Conservation (phyloP, 2,329 filamentous ascomycete genomes). For the Elsinoe batatas region DNA sequence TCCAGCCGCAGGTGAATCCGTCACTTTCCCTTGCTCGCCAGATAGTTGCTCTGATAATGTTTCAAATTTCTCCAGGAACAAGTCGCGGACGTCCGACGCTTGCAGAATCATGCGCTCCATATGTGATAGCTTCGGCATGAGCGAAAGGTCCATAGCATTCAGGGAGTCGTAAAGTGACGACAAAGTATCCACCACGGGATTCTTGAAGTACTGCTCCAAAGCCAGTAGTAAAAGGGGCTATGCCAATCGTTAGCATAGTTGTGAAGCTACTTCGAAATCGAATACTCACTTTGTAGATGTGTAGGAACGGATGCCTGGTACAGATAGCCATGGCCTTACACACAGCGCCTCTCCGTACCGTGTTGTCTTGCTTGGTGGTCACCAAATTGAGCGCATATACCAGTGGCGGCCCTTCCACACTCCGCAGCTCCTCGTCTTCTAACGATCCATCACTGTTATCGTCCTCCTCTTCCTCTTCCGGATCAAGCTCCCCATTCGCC, state of each 20-base stretch:
- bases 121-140: slow-evolving; percentile 76
- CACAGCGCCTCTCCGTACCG: slow-evolving; percentile 80
- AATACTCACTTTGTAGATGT: slow-evolving; percentile 81
- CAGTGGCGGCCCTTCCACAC: slow-evolving; percentile 73
- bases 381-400: slow-evolving; percentile 97
- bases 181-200: slow-evolving; percentile 77
- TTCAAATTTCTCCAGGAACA: slow-evolving; percentile 97
- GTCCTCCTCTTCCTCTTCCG: slow-evolving; percentile 44
- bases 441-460: slow-evolving; percentile 32
- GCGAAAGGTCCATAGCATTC: slow-evolving; percentile 90
- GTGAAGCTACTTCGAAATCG: slow-evolving; percentile 9
- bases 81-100: slow-evolving; percentile 84
- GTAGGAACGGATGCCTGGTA: slow-evolving; percentile 90
- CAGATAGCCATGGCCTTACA: slow-evolving; percentile 99
- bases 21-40: slow-evolving; percentile 36
- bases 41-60: slow-evolving; percentile 77
- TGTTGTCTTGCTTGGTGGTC: slow-evolving; percentile 94
- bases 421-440: slow-evolving; percentile 42
- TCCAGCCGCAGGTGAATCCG: slow-evolving; percentile 14
- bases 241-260: background rate
- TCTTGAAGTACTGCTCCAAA: slow-evolving; percentile 93
- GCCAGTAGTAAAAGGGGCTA: slow-evolving; percentile 82
- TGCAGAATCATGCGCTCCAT: slow-evolving; percentile 81
- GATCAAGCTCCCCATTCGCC: slow-evolving; percentile 29
- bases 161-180: slow-evolving; percentile 83